Conservation (phyloP, 805 yeast genomes). For the Candida fluviatilis region DNA sequence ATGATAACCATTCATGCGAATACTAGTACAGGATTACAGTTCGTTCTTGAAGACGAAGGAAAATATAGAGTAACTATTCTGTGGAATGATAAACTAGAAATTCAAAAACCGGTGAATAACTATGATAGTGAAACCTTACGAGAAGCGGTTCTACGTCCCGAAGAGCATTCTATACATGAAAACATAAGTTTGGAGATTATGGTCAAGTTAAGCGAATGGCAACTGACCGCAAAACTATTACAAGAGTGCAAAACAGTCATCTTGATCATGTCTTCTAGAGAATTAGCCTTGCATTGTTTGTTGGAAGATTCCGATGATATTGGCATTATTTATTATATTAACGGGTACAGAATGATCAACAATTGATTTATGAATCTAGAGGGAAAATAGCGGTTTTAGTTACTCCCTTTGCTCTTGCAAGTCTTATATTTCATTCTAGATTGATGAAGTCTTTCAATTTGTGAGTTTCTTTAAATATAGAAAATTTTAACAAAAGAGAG, state of each 20-base stretch:
- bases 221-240: slow-evolving; percentile 55
- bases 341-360: slow-evolving; percentile 23
- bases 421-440: too few species aligned
- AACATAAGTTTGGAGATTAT: slow-evolving; percentile 38
- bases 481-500: too few species aligned
- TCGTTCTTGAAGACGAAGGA: slow-evolving; percentile 53
- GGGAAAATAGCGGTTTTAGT: not conserved
- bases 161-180: slow-evolving; percentile 10
- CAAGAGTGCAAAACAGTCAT: slow-evolving; percentile 59
- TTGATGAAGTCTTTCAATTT: too few species aligned
- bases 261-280: slow-evolving; percentile 51
- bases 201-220: slow-evolving; percentile 65
- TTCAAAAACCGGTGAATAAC: slow-evolving; percentile 27
- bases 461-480: too few species aligned
- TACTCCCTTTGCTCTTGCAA: not conserved
- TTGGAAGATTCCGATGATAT: slow-evolving; percentile 62
- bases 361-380: too few species aligned
- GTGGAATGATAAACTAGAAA: slow-evolving; percentile 55
- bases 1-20: slow-evolving; percentile 48
- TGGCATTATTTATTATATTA: slow-evolving; percentile 60
- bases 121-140: slow-evolving; percentile 18
- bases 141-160: slow-evolving; percentile 10
- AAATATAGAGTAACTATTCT: slow-evolving; percentile 48
- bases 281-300: slow-evolving; percentile 62
- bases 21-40: slow-evolving; percentile 37